phyloP scores from a whole-genome alignment of 805 yeast genomes.

The Candida boleticola region DNA sequence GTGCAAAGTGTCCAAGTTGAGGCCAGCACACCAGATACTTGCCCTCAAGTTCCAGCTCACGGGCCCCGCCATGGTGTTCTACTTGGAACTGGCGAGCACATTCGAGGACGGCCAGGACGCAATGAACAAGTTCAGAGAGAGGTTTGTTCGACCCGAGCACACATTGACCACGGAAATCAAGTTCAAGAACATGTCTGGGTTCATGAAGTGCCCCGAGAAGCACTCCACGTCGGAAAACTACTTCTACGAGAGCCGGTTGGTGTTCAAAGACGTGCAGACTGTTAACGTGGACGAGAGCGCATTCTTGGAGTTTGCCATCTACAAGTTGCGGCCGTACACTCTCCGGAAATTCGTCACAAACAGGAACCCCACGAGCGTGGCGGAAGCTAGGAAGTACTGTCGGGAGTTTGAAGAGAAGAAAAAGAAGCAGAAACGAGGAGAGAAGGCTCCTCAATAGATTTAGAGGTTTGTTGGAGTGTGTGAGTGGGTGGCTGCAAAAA shows the following conservation, averaged over 20 bases:
- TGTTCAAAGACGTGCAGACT: background rate
- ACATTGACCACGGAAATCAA: background rate
- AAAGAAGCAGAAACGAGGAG: background rate
- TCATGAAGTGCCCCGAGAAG: background rate
- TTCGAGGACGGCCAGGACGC: background rate
- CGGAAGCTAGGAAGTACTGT: background rate
- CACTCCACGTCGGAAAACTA: background rate
- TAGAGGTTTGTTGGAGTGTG: no score
- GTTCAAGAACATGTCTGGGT: constrained; percentile 1
- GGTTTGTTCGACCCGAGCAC: background rate
- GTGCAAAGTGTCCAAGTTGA: background rate
- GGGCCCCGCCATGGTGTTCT: background rate
- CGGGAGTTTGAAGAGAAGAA: background rate
- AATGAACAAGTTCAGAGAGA: background rate
- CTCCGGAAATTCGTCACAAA: background rate
- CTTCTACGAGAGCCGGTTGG: background rate
- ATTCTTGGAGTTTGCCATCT: constrained; percentile 1
- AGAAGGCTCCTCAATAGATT: background rate
- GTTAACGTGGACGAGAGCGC: background rate
- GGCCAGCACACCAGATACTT: background rate
- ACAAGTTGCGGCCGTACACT: constrained; percentile 1
- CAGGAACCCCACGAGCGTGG: background rate
- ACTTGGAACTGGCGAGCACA: background rate
- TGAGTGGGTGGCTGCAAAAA: no score
- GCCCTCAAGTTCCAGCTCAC: background rate